Base-by-base conservation (phyloP, 1,139 yeast genomes). In the Hyphopichia wangnamkhiaoensis region DNA sequence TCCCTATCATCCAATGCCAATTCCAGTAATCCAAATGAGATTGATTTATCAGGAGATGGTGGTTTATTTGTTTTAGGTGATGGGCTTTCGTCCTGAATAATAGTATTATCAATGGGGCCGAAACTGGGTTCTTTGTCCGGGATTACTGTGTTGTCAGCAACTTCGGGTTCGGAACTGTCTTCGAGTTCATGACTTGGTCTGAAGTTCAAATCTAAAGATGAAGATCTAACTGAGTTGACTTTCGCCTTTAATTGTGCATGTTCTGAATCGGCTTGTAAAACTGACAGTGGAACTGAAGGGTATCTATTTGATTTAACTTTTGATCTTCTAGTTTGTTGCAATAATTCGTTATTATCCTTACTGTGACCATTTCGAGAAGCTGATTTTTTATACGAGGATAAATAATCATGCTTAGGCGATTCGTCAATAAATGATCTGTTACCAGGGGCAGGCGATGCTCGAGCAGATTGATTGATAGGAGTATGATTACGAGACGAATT, bases 291-390 rank as follows among this genome's bases (percentile, higher is more conserved):
- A 7, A 64, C 66, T 15, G 74, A 68, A 6, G 73, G 61, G 37
- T 55, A 65, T 37, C 76, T 54, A 40, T 55, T 68, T 5, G 72
- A 62, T 47, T 61, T 66, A 27, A 66, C 46, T 5, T 70, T 63
- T 13, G 68, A 58, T 33, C 50, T 58, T 44, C 75, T 56, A 10
- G 72, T 59, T 34, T 59, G 60, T 24, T 55, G 49, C 31, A 67
- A 43, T 35, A 68, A 52, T 34, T 49, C 57, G 40, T 54, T 58
- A 18, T 51, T 53, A 12, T 44, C 44, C 28, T 42, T 49, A 18
- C 25, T 23, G 7, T 21, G 30, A 12, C 19, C n/a, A n/a, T n/a
- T 27, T 7, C 7, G 29, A 14, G 26, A 16, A 16, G 12, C 17
- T 12, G 31, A 25, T 16, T 27, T 15, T 16, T 16, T 15, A 26